Conservation (phyloP, 352 stramenopile genomes). For the Phytophthora hybrid region DNA sequence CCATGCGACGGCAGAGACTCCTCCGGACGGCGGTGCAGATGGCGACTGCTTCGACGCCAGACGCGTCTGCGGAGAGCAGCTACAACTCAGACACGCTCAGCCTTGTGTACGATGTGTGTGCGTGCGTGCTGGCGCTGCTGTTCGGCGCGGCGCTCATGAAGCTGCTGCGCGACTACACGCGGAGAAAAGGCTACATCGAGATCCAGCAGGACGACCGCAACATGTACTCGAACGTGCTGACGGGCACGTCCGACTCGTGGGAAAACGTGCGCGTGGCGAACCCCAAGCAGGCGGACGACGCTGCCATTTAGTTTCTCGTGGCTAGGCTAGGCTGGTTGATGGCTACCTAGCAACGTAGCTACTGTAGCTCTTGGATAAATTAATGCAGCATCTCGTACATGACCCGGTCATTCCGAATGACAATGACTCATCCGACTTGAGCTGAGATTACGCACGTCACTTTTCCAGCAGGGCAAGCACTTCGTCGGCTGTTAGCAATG, state of each 20-base stretch:
- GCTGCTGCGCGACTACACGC: constrained; percentile 50
- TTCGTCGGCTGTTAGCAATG: constrained; percentile 51
- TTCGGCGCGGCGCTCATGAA: constrained; percentile 56
- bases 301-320: constrained; percentile 23
- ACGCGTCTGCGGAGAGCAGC: neutral
- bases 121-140: constrained; percentile 54
- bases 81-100: constrained; percentile 26
- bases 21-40: constrained; percentile 27
- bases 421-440: neutral
- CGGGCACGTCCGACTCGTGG: constrained; percentile 75
- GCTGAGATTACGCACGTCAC: constrained; percentile 15
- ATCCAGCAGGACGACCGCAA: constrained; percentile 73
- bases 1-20: constrained; percentile 38
- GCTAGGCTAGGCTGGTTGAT: neutral
- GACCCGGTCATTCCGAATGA: no score
- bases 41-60: constrained; percentile 8
- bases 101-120: constrained; percentile 50
- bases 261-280: constrained; percentile 44
- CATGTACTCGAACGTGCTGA: constrained; percentile 72
- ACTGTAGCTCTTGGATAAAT: constrained; percentile 22
- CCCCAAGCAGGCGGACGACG: constrained; percentile 12
- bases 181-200: constrained; percentile 66
- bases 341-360: constrained; percentile 3
- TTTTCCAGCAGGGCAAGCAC: constrained; percentile 64
- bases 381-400: constrained; percentile 16